A percentile compares a stretch with the other conserved stretches of the same genome.
Evolutionary conservation across 2,329 filamentous ascomycete species (phyloP).

Genomic region (Epichloe aotearoae): DNA sequence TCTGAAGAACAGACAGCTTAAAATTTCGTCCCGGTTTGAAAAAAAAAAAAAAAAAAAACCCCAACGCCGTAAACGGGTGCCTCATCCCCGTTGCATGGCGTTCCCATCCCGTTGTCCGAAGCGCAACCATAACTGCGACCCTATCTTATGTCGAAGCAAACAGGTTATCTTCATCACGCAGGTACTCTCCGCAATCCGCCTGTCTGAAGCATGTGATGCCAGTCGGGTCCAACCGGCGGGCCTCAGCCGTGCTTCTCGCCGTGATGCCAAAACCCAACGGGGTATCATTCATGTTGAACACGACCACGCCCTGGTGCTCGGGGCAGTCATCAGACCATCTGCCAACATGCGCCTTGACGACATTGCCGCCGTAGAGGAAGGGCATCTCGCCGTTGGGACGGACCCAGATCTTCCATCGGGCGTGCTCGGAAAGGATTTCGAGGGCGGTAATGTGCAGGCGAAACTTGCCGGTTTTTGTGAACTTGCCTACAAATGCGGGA

Average conservation of each 20-base stretch:
- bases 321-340: conserved; percentile 85
- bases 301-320: conserved; percentile 82
- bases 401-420: conserved; percentile 94
- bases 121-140: background rate
- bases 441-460: conserved; percentile 82
- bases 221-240: conserved; percentile 75
- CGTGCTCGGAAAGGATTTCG: conserved; percentile 78
- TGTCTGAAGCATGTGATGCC: conserved; percentile 83
- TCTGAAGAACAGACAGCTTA: background rate
- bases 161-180: conserved; percentile 65
- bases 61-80: background rate
- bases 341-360: conserved; percentile 59
- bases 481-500: conserved; percentile 50
- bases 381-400: conserved; percentile 96
- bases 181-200: conserved; percentile 86
- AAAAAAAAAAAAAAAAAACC: background rate
- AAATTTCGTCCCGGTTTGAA: background rate
- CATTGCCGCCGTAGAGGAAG: conserved; percentile 86
- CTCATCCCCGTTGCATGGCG: background rate
- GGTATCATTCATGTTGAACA: conserved; percentile 84
- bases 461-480: conserved; percentile 95
- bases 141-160: conserved; percentile 23
- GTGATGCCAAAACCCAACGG: conserved; percentile 91
- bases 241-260: conserved; percentile 73
- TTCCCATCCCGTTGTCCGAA: background rate